Evolutionary conservation across 2,329 filamentous ascomycete species (phyloP), one percentile per base, ranked within the genome.

Genomic region (Teratosphaeriaceae sp.): DNA sequence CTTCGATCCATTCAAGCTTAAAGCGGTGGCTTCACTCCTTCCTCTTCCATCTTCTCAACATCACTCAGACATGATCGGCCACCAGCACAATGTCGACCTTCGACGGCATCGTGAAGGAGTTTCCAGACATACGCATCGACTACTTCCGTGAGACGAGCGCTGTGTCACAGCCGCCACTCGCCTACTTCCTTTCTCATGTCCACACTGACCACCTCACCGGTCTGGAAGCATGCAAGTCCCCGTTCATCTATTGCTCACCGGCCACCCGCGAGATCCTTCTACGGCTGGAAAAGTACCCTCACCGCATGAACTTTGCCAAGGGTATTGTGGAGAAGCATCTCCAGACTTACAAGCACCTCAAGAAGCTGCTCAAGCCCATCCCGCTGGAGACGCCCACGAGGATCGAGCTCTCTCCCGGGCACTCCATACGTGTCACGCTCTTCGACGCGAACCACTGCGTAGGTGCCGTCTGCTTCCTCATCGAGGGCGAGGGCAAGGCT

Each of bases 391-490:
- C 87, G 0, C 86, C 88, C 0, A 89, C 82, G 0, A 65, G 69
- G 3, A 78, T 97, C 36, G 86, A 94, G 56, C 71, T 96, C 2
- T 73, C 71, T 1, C 85, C 82, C 0, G 77, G 78, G 1, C 74
- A 76, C 36, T 68, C 66, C n/a, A 79, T 96, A 19, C 79, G 81
- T 36, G 86, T 94, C 15, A 96, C 88, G 0, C 71, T 96, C 0
- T 78, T 96, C 40, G 84, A 95, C 67, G 88, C 90, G 1, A 96
- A 97, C 19, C 40, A 42, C 24, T 97, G 90, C 55, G 76, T 84
- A 0, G 89, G 90, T 0, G 82, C 88, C 15, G 87, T 92, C 15
- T 94, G 95, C 88, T 96, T 96, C 58, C 70, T 96, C 15, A 84
- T 96, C 21, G 86, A 96, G 65, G 80, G 79, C 2, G 65, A 78